phyloP scores from a whole-genome alignment of 805 yeast genomes.

The Yarrowia keelungensis region DNA sequence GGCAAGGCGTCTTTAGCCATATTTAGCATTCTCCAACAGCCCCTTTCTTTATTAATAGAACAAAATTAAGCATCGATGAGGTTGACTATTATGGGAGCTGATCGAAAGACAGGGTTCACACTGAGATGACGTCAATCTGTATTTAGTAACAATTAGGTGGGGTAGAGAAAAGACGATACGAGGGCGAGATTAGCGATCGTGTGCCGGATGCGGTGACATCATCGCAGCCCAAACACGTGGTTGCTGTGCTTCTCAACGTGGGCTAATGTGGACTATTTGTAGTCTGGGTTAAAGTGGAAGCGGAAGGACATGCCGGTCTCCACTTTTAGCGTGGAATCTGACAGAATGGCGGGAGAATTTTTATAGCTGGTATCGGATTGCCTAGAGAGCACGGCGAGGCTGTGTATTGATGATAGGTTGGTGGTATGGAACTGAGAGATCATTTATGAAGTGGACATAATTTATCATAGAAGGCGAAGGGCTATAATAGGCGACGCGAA shows the following conservation, averaged over 20 bases:
- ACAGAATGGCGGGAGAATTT: not conserved
- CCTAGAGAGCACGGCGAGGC: no score
- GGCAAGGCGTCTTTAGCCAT: no score
- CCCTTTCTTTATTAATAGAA: constrained; percentile 3
- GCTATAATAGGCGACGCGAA: no score
- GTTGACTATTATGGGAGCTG: no score
- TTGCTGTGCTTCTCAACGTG: not conserved
- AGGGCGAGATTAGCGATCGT: not conserved
- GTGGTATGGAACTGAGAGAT: no score
- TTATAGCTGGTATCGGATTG: not conserved
- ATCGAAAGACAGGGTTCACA: no score
- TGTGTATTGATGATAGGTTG: no score
- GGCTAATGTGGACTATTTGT: no score
- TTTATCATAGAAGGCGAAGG: no score
- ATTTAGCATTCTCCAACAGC: not conserved
- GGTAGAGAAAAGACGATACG: not conserved
- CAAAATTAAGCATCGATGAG: not conserved
- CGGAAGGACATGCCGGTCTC: not conserved
- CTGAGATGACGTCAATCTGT: not conserved
- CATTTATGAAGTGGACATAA: no score
- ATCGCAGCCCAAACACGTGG: not conserved
- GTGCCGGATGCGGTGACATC: no score
- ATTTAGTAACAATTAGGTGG: not conserved
- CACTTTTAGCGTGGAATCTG: not conserved
- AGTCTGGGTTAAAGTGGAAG: no score